Evolutionary conservation across 2,329 filamentous ascomycete genomes (phyloP), one percentile per base, ranked within the genome.

Genomic region (Xenosphaeropsis pyriputrescens): DNA sequence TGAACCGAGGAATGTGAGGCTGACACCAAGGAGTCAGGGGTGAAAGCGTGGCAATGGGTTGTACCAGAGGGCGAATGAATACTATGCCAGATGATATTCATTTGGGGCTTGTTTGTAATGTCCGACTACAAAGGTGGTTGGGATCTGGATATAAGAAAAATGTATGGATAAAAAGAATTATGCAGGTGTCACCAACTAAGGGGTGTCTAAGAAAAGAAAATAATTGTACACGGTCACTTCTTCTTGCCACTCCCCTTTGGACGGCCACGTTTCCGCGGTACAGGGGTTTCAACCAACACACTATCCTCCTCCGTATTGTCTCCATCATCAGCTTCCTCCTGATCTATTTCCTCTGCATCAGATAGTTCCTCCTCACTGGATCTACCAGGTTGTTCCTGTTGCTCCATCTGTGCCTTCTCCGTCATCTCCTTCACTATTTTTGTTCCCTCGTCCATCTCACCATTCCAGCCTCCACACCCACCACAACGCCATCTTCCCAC

Each of bases 401-500:
- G 44, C 36, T 52, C 42, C 11, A 15, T 35, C 29, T 43, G 29
- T 17, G 36, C 52, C 39, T 51, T 51, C 39, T 52, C 47, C 38
- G 61, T 58, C 16, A 85, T 72, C 50, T 81, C 75, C 32, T 72
- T 71, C 35, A 89, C 65, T 37, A 89, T 79, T 52, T 79, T 75
- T 47, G 75, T 74, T 7, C 76, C 73, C 55, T 89, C 83, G 43
- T 80, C 83, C 49, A 85, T 74, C 50, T 82, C 74, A 0, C 89
- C 89, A 54, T 98, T 98, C 62, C 71, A 70, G 2, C 75, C 67
- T 8, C 79, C 78, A 52, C 91, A 98, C n/a, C 74, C 74, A 55
- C 84, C 81, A 57, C 91, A 98, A 42, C 79, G 76, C 91, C 91
- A 98, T 43, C 68, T 67, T 2, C 89, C 91, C 1, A 98, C 52